A percentile compares a stretch with the other conserved stretches of the same genome.
Conservation (phyloP, 208 protist genomes). For the Trypanosoma boissoni region DNA sequence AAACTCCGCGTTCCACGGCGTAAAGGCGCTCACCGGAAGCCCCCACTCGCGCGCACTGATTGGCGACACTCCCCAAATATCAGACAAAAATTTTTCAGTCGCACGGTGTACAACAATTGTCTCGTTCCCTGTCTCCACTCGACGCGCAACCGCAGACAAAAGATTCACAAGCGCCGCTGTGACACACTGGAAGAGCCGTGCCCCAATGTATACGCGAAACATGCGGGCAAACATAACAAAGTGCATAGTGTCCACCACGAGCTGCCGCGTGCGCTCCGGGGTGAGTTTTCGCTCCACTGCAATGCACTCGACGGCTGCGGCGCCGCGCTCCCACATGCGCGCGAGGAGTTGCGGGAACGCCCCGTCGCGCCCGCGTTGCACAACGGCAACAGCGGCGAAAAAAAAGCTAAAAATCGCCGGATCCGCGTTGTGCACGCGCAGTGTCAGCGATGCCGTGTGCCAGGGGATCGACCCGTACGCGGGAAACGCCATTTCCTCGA, state of each 20-base stretch:
- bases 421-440: slow-evolving; percentile 21
- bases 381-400: slow-evolving; percentile 5
- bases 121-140: not conserved
- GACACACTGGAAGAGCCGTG: slow-evolving; percentile 5
- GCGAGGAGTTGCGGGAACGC: slow-evolving; percentile 20
- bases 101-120: not conserved
- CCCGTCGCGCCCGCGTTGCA: slow-evolving; percentile 5
- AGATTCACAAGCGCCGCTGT: slow-evolving; percentile 10
- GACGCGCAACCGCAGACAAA: slow-evolving; percentile 9
- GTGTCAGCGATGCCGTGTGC: not conserved
- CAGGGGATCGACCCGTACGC: slow-evolving; percentile 25
- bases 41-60: slow-evolving; percentile 12
- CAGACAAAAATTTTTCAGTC: slow-evolving; percentile 1
- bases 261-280: slow-evolving; percentile 11
- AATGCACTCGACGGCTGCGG: slow-evolving; percentile 2
- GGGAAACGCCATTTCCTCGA: slow-evolving; percentile 23
- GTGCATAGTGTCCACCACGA: slow-evolving; percentile 23
- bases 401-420: slow-evolving; percentile 26
- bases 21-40: not conserved
- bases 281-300: slow-evolving; percentile 12
- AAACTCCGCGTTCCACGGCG: slow-evolving; percentile 22
- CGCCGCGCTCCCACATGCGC: slow-evolving; percentile 15
- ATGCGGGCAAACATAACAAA: slow-evolving; percentile 34
- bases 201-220: slow-evolving; percentile 27
- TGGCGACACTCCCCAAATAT: slow-evolving; percentile 26